Evolutionary conservation across 192 early-diverging fungal species (phyloP), one percentile per base, ranked within the genome.

Genomic region (Radiomyces spectabilis): DNA sequence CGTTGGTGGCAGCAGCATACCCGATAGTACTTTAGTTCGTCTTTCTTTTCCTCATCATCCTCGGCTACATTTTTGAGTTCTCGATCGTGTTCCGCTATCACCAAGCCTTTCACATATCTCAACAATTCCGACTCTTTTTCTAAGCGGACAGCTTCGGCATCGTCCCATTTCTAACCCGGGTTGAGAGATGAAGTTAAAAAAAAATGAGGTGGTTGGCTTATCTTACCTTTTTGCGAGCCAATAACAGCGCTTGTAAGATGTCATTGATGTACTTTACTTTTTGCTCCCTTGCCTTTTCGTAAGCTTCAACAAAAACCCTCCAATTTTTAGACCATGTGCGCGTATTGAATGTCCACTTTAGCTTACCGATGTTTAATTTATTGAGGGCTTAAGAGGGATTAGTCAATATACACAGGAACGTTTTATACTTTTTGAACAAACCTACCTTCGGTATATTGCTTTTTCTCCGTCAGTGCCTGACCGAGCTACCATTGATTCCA

Each of bases 141-240:
- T 0, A 82, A 65, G 12, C 79, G 73, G 41, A 70, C 51, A 6
- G 38, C 47, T 40, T 91, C 86, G 18, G 70, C 61, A 26, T 77
- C 51, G 38, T 89, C 83, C 85, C 88, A 92, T 42, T 74, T 81
- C 53, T n/a, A n/a, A n/a, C n/a, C n/a, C n/a, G n/a, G n/a, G n/a
- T n/a, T n/a, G n/a, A n/a, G n/a, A n/a, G n/a, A n/a, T n/a, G n/a
- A n/a, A n/a, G n/a, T n/a, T n/a, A n/a, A n/a, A n/a, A n/a, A n/a
- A n/a, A n/a, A n/a, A n/a, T n/a, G n/a, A n/a, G n/a, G n/a, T n/a
- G n/a, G n/a, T n/a, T n/a, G n/a, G n/a, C n/a, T n/a, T 10, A 53
- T n/a, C 24, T 42, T 21, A 8, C 51, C 24, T 72, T 71, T 37
- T 84, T 84, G 51, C 82, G 77, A 12, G 87, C 89, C 43, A 68